These are phyloP conservation scores for Fusarium euwallaceae DNA, from an alignment of 2,329 filamentous ascomycete genomes.

Conservation along the genomic window DNA sequence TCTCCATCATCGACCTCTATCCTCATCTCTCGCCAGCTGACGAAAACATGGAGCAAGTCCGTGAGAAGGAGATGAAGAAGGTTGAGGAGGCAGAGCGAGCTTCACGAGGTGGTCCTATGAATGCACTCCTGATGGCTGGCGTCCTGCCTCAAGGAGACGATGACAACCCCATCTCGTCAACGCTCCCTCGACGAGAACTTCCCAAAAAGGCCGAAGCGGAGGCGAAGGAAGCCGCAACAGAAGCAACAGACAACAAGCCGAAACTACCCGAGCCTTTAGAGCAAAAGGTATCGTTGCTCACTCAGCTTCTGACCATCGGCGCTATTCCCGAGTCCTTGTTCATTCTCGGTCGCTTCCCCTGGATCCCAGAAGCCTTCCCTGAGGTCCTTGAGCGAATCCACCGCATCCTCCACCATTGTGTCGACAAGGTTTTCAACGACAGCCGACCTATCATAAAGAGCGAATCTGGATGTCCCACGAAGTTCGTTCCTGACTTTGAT, in stretches of 20 bases:
- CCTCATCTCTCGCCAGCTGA: constrained; percentile 91
- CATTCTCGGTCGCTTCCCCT: constrained; percentile 91
- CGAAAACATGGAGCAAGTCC: constrained; percentile 82
- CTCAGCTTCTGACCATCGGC: constrained; percentile 88
- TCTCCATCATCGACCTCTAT: constrained; percentile 91
- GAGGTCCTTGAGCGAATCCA: constrained; percentile 85
- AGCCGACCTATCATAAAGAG: constrained; percentile 54
- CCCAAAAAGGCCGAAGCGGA: constrained; percentile 65
- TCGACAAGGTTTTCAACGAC: constrained; percentile 77
- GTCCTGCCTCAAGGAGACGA: constrained; percentile 78
- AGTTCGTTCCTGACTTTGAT: constrained; percentile 66
- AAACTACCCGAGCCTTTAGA: constrained; percentile 80
- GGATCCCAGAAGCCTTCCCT: constrained; percentile 87
- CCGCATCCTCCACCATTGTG: constrained; percentile 84
- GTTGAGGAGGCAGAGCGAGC: constrained; percentile 82
- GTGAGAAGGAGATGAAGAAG: constrained; percentile 78
- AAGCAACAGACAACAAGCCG: constrained; percentile 62
- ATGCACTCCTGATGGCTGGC: constrained; percentile 89
- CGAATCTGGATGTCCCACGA: constrained; percentile 56
- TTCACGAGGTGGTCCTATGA: constrained; percentile 78
- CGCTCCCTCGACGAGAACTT: constrained; percentile 63
- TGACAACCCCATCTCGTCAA: constrained; percentile 70
- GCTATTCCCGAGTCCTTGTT: constrained; percentile 94
- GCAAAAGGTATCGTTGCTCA: constrained; percentile 88
- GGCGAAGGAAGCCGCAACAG: constrained; percentile 60